phyloP scores from a whole-genome alignment of 352 stramenopile species.

The Globisporangium nagaii region DNA sequence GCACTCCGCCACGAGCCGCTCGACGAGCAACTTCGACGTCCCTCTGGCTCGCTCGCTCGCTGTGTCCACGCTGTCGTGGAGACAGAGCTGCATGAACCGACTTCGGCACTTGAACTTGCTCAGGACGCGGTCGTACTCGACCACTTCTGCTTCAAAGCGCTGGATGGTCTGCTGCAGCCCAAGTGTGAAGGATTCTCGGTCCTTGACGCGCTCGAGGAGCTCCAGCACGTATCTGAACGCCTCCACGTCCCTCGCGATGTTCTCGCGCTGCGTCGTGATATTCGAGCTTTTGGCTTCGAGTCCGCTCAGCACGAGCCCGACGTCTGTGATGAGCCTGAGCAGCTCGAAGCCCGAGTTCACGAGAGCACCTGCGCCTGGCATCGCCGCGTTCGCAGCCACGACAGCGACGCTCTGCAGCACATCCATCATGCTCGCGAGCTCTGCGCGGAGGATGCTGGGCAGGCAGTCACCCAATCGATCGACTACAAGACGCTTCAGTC shows the following conservation, averaged over 20 bases:
- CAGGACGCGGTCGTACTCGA: not conserved
- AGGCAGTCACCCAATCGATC: too few species aligned
- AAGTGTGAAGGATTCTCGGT: not conserved
- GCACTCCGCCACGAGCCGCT: too few species aligned
- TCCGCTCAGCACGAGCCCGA: too few species aligned
- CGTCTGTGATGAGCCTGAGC: too few species aligned
- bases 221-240: not conserved
- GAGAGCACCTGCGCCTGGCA: not conserved
- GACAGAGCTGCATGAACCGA: not conserved
- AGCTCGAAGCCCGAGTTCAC: not conserved
- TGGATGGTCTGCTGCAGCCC: not conserved
- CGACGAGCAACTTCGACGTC: not conserved
- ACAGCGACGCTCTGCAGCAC: not conserved
- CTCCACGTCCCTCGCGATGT: not conserved
- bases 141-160: not conserved
- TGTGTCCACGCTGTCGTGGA: not conserved
- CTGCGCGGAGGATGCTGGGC: too few species aligned
- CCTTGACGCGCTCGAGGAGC: not conserved
- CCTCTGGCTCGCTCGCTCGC: not conserved
- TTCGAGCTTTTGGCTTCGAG: too few species aligned
- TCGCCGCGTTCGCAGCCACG: not conserved
- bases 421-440: not conserved
- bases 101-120: not conserved
- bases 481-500: too few species aligned
- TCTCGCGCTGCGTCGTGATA: not conserved